These are phyloP conservation scores for Tulasnella calospora DNA, from an alignment of 768 basidiomycete genomes.

Conservation along the genomic window DNA sequence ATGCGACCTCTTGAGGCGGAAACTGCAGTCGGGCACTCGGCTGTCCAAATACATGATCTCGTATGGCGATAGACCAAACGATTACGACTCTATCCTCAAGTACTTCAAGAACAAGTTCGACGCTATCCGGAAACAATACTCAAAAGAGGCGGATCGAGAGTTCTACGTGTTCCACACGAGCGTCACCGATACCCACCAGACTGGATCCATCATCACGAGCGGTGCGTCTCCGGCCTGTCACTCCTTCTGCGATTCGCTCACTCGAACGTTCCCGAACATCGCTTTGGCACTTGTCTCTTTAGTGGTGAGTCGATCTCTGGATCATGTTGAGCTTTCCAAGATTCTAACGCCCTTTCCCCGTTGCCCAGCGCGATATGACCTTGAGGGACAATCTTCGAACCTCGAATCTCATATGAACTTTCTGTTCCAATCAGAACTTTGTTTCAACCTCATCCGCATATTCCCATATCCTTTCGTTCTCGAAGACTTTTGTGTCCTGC, in stretches of 20 bases:
- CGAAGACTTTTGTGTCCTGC: not conserved
- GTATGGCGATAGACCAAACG: slow-evolving; percentile 58
- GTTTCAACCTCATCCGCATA: not conserved
- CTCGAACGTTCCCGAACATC: not conserved
- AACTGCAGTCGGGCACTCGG: slow-evolving; percentile 59
- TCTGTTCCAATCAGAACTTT: not conserved
- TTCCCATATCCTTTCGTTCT: slow-evolving; percentile 4
- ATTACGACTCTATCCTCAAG: slow-evolving; percentile 68
- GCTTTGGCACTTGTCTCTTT: not conserved
- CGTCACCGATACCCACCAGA: slow-evolving; percentile 25
- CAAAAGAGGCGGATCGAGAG: slow-evolving; percentile 20
- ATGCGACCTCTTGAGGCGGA: slow-evolving; percentile 64
- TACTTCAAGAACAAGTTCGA: slow-evolving; percentile 35
- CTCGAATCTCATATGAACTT: slow-evolving; percentile 22
- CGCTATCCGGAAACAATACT: slow-evolving; percentile 19
- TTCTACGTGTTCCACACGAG: slow-evolving; percentile 24
- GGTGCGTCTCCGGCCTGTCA: not conserved
- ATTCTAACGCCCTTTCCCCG: not conserved
- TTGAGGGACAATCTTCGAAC: slow-evolving; percentile 23
- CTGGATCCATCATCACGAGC: slow-evolving; percentile 19
- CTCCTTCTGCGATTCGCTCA: not conserved
- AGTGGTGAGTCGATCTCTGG: not conserved
- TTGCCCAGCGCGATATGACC: slow-evolving; percentile 21
- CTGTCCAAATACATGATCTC: slow-evolving; percentile 56
- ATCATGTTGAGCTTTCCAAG: not conserved